Conservation (phyloP, 23 red algal species). For the Gracilaria caudata region DNA sequence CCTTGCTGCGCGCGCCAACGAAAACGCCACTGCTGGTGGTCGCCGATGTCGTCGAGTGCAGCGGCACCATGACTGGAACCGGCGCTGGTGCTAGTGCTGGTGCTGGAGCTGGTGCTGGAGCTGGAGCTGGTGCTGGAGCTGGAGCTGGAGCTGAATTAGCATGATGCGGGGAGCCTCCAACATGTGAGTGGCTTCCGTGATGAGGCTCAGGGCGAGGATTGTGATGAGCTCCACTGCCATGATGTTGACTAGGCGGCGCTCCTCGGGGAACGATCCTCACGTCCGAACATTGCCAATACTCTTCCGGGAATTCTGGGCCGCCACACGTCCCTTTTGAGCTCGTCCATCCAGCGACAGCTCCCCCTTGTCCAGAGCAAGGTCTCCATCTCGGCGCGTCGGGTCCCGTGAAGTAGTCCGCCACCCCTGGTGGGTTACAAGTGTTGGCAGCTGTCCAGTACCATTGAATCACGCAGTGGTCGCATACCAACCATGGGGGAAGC, state of each 20-base stretch:
- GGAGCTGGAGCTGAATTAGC: background rate
- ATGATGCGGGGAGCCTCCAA: background rate
- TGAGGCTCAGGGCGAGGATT: background rate
- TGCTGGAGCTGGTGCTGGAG: background rate
- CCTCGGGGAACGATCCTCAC: conserved; percentile 19
- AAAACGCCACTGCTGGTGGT: conserved; percentile 6
- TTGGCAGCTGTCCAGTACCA: conserved; percentile 76
- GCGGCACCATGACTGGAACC: background rate
- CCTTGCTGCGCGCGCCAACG: conserved; percentile 14
- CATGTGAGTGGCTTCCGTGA: background rate
- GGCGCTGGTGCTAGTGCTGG: too few relatives aligned
- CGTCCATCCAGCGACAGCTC: conserved; percentile 26
- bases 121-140: too few relatives aligned
- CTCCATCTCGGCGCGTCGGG: conserved; percentile 56
- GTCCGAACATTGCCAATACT: conserved; percentile 73
- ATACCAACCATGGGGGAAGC: conserved; percentile 39
- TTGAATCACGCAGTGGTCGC: conserved; percentile 61
- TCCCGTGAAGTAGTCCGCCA: conserved; percentile 47
- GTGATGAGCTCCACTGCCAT: background rate
- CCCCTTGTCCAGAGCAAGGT: conserved; percentile 39
- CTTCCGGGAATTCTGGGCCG: conserved; percentile 55
- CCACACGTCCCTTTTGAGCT: conserved; percentile 33
- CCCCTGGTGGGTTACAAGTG: conserved; percentile 56
- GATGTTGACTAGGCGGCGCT: background rate
- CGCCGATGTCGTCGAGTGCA: background rate